Percentiles rank a stretch among this genome's conserved stretches.
Conservation (phyloP, 495 filamentous ascomycete species). For the Aspergillus olivimuriae region DNA sequence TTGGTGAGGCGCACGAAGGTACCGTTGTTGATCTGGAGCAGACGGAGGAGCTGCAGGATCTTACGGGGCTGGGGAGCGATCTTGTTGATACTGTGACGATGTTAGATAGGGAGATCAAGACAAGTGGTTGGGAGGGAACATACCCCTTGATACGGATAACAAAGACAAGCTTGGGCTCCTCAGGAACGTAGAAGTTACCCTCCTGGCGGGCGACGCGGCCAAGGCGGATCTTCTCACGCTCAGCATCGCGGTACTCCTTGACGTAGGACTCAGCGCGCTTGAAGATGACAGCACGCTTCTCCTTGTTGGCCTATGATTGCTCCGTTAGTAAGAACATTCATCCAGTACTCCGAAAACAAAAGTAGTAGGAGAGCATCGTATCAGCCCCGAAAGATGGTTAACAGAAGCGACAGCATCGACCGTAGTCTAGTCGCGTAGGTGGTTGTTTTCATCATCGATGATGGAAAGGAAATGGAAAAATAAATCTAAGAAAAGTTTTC, state of each 20-base stretch:
- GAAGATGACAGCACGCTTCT: conserved; percentile 97
- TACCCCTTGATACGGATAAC: conserved; percentile 98
- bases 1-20: conserved; percentile 97
- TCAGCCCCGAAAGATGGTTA: conserved; percentile 99
- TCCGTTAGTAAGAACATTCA: conserved; percentile 34
- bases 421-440: conserved; percentile 79
- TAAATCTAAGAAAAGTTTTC: conserved; percentile 4
- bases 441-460: conserved; percentile 72
- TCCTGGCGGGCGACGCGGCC: conserved; percentile 80
- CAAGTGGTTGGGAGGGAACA: conserved; percentile 10
- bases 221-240: conserved; percentile 97
- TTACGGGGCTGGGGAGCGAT: conserved; percentile 99
- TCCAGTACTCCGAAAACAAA: conserved; percentile 13
- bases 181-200: conserved; percentile 87
- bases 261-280: conserved; percentile 99
- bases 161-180: conserved; percentile 95
- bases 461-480: conserved; percentile 16
- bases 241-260: conserved; percentile 95
- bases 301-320: conserved; percentile 73
- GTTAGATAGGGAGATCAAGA: conserved; percentile 17
- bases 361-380: conserved; percentile 20
- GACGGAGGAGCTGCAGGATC: conserved; percentile 97
- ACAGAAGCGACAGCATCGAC: conserved; percentile 96
- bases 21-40: conserved; percentile 99
- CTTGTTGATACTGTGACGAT: conserved; percentile 88